These are phyloP conservation scores for Gnetum montanum DNA, from an alignment of 75 land plant species.

Conservation along the genomic window DNA sequence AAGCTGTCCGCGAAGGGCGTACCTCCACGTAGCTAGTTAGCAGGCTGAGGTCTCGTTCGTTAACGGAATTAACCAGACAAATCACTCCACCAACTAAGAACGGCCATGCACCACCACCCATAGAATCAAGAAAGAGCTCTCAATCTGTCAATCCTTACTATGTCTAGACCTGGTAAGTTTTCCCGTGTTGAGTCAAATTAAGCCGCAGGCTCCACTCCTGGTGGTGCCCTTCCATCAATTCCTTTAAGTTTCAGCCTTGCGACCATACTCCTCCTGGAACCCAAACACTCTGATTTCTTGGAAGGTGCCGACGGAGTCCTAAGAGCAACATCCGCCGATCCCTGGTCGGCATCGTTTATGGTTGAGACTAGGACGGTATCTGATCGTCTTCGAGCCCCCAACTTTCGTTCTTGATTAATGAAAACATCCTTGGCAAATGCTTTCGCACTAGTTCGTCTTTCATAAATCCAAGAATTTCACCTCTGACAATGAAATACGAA, in stretches of 20 bases:
- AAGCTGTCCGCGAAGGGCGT: too few species aligned
- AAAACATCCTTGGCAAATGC: constrained; percentile 21
- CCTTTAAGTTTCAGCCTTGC: constrained; percentile 31
- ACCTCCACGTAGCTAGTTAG: constrained; percentile 37
- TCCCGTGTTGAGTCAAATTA: constrained; percentile 24
- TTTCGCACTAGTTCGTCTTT: too few species aligned
- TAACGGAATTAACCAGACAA: constrained; percentile 61
- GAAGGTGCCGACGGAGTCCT: constrained; percentile 16
- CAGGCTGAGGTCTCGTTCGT: constrained; percentile 62
- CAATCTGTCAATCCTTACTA: constrained; percentile 24
- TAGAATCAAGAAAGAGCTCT: constrained; percentile 25
- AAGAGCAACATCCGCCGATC: constrained; percentile 21
- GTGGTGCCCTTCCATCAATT: constrained; percentile 28
- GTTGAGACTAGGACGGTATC: constrained; percentile 17
- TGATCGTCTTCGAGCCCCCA: constrained; percentile 19
- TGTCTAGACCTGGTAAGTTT: constrained; percentile 20
- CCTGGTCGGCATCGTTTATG: constrained; percentile 27
- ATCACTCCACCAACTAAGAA: constrained; percentile 42
- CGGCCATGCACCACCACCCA: constrained; percentile 22
- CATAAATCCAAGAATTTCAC: too few species aligned
- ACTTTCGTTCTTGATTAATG: constrained; percentile 20
- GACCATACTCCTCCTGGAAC: constrained; percentile 22
- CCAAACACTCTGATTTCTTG: constrained; percentile 21
- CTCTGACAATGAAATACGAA: too few species aligned
- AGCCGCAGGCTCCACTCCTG: constrained; percentile 21